A percentile compares a stretch with the other conserved stretches of the same genome.
These are phyloP conservation scores for Talaromyces amestolkiae DNA, from an alignment of 2,329 filamentous ascomycete species.

Conservation along the genomic window DNA sequence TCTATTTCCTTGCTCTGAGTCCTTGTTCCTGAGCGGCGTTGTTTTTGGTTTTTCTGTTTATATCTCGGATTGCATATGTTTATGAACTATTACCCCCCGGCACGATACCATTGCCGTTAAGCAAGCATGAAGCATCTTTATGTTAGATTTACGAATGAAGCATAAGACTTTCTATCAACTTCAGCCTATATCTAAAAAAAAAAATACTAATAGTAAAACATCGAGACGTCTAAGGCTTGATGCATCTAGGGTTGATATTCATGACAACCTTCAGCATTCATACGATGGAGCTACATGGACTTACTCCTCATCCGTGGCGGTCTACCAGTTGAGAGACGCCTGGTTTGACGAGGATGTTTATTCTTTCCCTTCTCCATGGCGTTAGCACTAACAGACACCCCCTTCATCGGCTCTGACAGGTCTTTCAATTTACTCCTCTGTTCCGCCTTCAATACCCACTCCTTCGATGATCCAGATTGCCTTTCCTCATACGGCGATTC, in stretches of 20 bases:
- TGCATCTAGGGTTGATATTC: background rate
- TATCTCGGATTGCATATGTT: background rate
- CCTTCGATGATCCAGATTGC: background rate
- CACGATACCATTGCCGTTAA: constrained; percentile 1
- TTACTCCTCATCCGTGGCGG: background rate
- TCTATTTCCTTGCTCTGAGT: background rate
- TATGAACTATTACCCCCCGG: background rate
- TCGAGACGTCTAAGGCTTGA: background rate
- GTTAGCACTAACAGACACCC: background rate
- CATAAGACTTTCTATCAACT: no score
- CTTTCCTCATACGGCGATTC: background rate
- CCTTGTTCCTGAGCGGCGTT: background rate
- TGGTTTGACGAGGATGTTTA: background rate
- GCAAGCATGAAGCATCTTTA: background rate
- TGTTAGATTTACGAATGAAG: background rate
- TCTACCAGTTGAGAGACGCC: background rate
- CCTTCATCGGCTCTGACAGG: background rate
- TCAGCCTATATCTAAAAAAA: background rate
- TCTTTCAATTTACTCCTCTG: background rate
- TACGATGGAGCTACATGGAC: background rate
- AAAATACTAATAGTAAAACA: background rate
- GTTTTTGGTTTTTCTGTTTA: background rate
- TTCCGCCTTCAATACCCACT: background rate
- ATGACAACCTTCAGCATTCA: background rate
- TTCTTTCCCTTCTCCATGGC: background rate